Percentiles rank a stretch among this genome's conserved stretches.
phyloP scores from a whole-genome alignment of 176 grass and related monocot species.

The Juncus effusus region DNA sequence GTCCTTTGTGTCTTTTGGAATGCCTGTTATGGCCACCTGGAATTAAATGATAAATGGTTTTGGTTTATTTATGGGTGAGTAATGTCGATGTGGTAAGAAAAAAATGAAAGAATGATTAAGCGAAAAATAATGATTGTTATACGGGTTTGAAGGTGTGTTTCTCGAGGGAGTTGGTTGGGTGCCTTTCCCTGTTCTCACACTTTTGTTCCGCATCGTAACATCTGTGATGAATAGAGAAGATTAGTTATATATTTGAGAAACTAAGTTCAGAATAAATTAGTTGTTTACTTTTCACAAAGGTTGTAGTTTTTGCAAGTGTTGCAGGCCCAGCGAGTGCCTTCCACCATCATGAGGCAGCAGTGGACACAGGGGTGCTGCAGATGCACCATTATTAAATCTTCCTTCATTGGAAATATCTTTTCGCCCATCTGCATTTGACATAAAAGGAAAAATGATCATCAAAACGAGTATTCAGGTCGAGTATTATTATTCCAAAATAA shows the following conservation, averaged over 20 bases:
- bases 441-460: slow-evolving; percentile 36
- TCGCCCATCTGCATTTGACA: slow-evolving; percentile 67
- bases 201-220: slow-evolving; percentile 67
- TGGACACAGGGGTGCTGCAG: slow-evolving; percentile 84
- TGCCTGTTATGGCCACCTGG: slow-evolving; percentile 63
- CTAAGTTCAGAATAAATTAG: too few species aligned
- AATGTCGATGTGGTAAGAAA: neutral
- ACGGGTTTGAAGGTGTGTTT: slow-evolving; percentile 77
- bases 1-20: slow-evolving; percentile 87
- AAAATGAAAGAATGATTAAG: neutral
- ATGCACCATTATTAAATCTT: slow-evolving; percentile 99
- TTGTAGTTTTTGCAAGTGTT: slow-evolving; percentile 79
- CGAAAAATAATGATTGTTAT: slow-evolving; percentile 24
- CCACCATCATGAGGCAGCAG: slow-evolving; percentile 83
- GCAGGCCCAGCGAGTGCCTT: slow-evolving; percentile 89
- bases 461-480: neutral
- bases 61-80: too few species aligned
- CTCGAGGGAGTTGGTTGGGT: slow-evolving; percentile 69
- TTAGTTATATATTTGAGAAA: neutral
- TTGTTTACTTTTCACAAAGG: slow-evolving; percentile 77
- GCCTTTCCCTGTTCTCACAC: slow-evolving; percentile 80
- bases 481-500: slow-evolving; percentile 3
- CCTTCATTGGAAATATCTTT: slow-evolving; percentile 96
- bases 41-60: slow-evolving; percentile 4
- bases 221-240: slow-evolving; percentile 35